phyloP scores from a whole-genome alignment of 495 filamentous ascomycete species.

The Amorphotheca resinae region DNA sequence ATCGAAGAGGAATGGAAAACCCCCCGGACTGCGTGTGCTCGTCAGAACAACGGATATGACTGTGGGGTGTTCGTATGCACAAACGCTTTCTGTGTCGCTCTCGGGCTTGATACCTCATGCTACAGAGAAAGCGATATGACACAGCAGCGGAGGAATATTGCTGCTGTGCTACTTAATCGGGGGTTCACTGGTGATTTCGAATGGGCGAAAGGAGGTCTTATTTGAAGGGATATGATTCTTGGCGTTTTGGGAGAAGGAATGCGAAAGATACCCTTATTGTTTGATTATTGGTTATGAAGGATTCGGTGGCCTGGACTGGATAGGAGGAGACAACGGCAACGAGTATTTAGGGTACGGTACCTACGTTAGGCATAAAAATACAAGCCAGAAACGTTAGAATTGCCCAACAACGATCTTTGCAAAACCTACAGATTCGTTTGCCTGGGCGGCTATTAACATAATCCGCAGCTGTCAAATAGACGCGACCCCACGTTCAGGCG shows the following conservation, averaged over 20 bases:
- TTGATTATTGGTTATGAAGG: constrained; percentile 1
- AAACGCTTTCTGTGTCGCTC: constrained; percentile 55
- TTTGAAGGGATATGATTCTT: constrained; percentile 2
- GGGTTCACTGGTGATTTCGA: constrained; percentile 42
- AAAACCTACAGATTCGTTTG: too few species aligned
- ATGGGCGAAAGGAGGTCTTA: constrained; percentile 9
- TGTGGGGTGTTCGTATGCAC: constrained; percentile 73
- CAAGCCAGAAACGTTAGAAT: too few species aligned
- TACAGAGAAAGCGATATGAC: constrained; percentile 46
- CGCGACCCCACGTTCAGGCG: too few species aligned
- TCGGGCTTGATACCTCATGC: constrained; percentile 48
- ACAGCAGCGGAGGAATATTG: constrained; percentile 48
- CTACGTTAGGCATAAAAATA: too few species aligned
- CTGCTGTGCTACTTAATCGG: constrained; percentile 55
- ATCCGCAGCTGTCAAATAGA: too few species aligned
- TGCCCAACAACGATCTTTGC: too few species aligned
- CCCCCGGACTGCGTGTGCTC: constrained; percentile 32
- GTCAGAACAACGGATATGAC: constrained; percentile 60
- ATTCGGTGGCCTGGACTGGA: neutral
- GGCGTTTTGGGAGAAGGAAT: constrained; percentile 6
- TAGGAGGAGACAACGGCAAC: too few species aligned
- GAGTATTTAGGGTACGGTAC: too few species aligned
- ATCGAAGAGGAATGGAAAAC: constrained; percentile 50
- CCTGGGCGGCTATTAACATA: too few species aligned
- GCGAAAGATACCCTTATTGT: constrained; percentile 12